phyloP scores from a whole-genome alignment of 192 early-diverging fungal genomes.

The Coemansia furcata region DNA sequence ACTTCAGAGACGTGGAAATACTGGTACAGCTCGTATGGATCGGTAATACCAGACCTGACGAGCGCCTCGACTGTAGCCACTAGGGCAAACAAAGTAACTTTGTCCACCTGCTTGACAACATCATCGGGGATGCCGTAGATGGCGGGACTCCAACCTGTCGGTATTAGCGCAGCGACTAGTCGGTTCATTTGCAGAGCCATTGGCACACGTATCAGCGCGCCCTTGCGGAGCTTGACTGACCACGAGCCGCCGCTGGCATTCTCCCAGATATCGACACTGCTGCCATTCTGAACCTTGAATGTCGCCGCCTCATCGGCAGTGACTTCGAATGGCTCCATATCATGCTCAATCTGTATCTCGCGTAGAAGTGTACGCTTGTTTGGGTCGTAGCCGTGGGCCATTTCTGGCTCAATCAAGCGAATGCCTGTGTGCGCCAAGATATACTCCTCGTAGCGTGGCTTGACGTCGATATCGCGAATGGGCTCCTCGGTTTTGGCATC shows the following conservation, averaged over 20 bases:
- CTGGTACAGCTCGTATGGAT: constrained; percentile 96
- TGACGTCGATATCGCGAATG: constrained; percentile 80
- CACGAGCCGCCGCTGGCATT: constrained; percentile 59
- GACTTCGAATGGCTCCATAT: constrained; percentile 83
- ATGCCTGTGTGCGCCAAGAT: constrained; percentile 73
- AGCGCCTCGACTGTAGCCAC: constrained; percentile 92
- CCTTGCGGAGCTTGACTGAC: constrained; percentile 81
- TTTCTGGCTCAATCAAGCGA: constrained; percentile 71
- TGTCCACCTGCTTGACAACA: constrained; percentile 85
- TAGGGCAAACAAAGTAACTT: constrained; percentile 79
- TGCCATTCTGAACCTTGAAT: constrained; percentile 79
- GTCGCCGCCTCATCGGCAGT: constrained; percentile 83
- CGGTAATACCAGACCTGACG: constrained; percentile 84
- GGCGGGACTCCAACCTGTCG: constrained; percentile 90
- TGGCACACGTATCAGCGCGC: constrained; percentile 82
- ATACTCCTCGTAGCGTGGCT: constrained; percentile 84
- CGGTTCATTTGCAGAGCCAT: constrained; percentile 84
- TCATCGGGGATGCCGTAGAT: constrained; percentile 87
- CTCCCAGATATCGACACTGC: constrained; percentile 62
- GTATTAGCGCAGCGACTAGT: constrained; percentile 82
- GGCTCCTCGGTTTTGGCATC: constrained; percentile 80
- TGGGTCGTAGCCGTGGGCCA: constrained; percentile 83
- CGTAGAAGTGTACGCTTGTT: constrained; percentile 78
- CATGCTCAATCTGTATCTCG: constrained; percentile 82
- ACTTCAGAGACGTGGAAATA: constrained; percentile 94